Base-by-base conservation (phyloP, 1,284 basidiomycete genomes). In the Cutaneotrichosporon spelunceum region DNA sequence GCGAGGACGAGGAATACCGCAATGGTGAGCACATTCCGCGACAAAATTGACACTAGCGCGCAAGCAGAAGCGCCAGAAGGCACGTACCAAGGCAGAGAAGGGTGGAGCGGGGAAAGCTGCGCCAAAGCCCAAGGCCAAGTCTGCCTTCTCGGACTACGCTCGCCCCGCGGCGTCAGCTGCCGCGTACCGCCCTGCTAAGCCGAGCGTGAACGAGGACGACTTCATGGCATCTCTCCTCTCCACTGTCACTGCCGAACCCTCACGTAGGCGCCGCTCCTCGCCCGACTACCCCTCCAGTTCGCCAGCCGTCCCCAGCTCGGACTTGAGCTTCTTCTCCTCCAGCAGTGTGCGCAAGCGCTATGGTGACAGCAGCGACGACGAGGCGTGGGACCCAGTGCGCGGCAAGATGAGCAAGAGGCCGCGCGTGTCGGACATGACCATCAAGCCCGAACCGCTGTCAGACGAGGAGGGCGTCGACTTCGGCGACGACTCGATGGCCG, bases 141-240 rank as follows among this genome's bases (percentile, higher is more conserved):
- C 85, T 3, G 63, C 67, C 9, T 63, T 74, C 27, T 71, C 70
- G 16, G 75, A 78, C 58, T 78, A 77, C 53, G 68, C 75, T 49
- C 70, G 72, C 42, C 84, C 84, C 0, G 83, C 75, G 16, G 80
- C 83, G 4, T 79, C 82, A 6, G 83, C 88, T 1, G 70, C 87
- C 5, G 87, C 90, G 33, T 94, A 94, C 73, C 85, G 90, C 21
- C 88, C 89, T 1, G 82, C 82, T 0, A 84, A 88, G 10, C 87
- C 88, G 4, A 86, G 83, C 11, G 87, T 87, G 57, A 86, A 91
- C 70, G 93, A 94, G 74, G 83, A 85, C 47, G 90, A 93, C 70
- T 91, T 97, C 68, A 89, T 97, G 89, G 84, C 85, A 0, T 84
- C 83, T 21, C 78, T 97, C 0, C 78, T 96, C 14, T 73, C 74